phyloP scores from a whole-genome alignment of 257 asterid species.

The Przewalskia tangutica region DNA sequence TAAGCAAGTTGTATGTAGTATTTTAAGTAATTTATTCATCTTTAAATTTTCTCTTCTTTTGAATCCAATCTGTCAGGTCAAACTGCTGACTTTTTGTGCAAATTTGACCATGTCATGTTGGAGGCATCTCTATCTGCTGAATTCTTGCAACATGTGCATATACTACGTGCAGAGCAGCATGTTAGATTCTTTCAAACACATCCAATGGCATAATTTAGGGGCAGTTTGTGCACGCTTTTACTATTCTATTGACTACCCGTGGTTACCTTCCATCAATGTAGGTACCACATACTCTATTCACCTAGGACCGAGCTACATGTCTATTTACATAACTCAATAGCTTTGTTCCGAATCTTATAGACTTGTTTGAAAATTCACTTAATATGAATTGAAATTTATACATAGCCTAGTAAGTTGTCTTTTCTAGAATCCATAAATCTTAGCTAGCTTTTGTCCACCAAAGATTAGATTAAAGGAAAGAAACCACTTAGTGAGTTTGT shows the following conservation, averaged over 20 bases:
- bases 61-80: background rate
- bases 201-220: background rate
- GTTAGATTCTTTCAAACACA: constrained; percentile 6
- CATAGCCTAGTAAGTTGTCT: too few relatives aligned
- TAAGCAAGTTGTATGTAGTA: background rate
- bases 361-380: too few relatives aligned
- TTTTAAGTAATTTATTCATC: background rate
- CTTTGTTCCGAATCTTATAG: too few relatives aligned
- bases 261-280: fast-evolving
- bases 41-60: background rate
- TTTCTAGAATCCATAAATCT: too few relatives aligned
- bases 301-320: too few relatives aligned
- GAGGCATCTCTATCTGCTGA: background rate
- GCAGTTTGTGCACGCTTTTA: background rate
- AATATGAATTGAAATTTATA: too few relatives aligned
- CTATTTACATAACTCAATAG: too few relatives aligned
- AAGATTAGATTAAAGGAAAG: background rate
- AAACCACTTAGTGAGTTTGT: background rate
- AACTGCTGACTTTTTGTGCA: background rate
- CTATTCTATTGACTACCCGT: background rate
- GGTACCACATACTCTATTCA: background rate
- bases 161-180: constrained; percentile 10
- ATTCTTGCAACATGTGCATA: background rate
- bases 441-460: too few relatives aligned
- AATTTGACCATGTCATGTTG: background rate